Base-by-base conservation (phyloP, 176 grass and related monocot species). In the Sorghum bicolor region DNA sequence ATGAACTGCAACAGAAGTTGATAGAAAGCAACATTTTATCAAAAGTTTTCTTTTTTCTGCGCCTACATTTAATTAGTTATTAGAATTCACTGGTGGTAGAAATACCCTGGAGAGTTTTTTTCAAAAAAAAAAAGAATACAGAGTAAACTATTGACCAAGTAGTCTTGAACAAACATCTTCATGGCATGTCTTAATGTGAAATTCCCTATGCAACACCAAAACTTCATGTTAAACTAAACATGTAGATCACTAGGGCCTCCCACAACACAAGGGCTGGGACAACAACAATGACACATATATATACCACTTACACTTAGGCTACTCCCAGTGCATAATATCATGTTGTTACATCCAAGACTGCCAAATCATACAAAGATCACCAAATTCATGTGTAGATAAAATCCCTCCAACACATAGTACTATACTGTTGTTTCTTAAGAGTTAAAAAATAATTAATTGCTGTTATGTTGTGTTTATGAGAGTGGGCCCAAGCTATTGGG, bases 1-100 rank as follows among this genome's bases (percentile, higher is more conserved):
- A 99, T 99, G 87, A 99, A 99, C 96, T 99, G 68, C 34, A 86
- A 76, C 64, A 81, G 24, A 84, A 74, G 9, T 81, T 61, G 22
- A 72, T 73, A 28, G 22, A 82, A 72, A 41, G 25, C 29, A 12
- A 72, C 34, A 89, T 25, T 60, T 82, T 43, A 84, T 37, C 6
- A 86, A 65, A 71, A 72, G 3, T 66, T 50, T 38, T 22, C 25
- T 78, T 67, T 78, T 31, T 40, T 68, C 37, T 24, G 9, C 48
- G 31, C 30, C 24, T 24, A 57, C 13, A 43, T 78, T 60, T 31
- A 30, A 14, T 72, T 48, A 82, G 63, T 52, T 33, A 31, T 41
- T 29, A 76, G 1, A 87, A 68, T 53, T 82, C 36, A 61, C 8
- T 45, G 13, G 20, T 5, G 8, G 29, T 47, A 40, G 26, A 75